Conservation (phyloP, 1,139 yeast genomes). For the Geotrichum histeridarum region DNA sequence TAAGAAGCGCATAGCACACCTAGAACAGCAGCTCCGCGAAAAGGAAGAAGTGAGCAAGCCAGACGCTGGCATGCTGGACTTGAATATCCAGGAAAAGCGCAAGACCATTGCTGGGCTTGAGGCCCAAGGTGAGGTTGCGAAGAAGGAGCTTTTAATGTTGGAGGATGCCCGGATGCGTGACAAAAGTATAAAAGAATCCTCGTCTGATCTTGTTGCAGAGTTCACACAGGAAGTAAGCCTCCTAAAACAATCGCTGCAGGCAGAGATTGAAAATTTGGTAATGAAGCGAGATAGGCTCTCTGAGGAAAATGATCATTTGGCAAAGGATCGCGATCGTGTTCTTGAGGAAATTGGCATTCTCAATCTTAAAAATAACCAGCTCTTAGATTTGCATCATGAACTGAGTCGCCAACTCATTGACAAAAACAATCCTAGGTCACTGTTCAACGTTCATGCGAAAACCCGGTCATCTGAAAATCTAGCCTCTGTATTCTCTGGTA, state of each 20-base stretch:
- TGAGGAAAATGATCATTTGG: constrained; percentile 32
- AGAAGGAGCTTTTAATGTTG: constrained; percentile 32
- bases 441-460: not conserved
- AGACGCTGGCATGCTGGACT: constrained; percentile 24
- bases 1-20: constrained; percentile 32
- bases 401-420: constrained; percentile 37
- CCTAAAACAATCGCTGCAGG: constrained; percentile 30
- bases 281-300: constrained; percentile 33
- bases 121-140: constrained; percentile 33
- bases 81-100: constrained; percentile 33
- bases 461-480: constrained; percentile 4
- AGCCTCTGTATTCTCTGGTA: constrained; percentile 3
- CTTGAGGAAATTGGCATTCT: constrained; percentile 35
- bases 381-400: constrained; percentile 39
- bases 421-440: constrained; percentile 31
- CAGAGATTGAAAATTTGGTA: constrained; percentile 36
- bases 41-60: constrained; percentile 20
- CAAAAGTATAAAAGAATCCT: constrained; percentile 21
- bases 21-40: constrained; percentile 30
- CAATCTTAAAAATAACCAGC: constrained; percentile 35
- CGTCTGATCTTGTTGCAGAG: constrained; percentile 27
- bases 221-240: constrained; percentile 29
- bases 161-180: constrained; percentile 22
- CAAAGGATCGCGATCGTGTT: constrained; percentile 28
- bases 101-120: constrained; percentile 37